A percentile compares a stretch with the other conserved stretches of the same genome.
Evolutionary conservation across 192 early-diverging fungal genomes (phyloP).

Genomic region (Chytriomyces sp.): DNA sequence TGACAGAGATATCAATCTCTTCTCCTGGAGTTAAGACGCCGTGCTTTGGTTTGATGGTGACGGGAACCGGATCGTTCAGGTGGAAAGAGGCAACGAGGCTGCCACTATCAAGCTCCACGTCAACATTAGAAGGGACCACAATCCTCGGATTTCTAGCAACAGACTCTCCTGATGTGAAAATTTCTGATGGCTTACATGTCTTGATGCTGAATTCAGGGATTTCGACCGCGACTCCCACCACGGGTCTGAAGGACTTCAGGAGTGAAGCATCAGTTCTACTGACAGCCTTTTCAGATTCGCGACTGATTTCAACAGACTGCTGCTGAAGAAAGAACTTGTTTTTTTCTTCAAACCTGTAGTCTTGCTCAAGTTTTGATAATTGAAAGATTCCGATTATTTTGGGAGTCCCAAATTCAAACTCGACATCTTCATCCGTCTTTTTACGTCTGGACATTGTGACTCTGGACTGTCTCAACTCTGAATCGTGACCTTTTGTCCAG

Average conservation of each 20-base stretch:
- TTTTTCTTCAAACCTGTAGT: not conserved
- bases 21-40: conserved; percentile 28
- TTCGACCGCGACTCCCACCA: too few species aligned
- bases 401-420: conserved; percentile 29
- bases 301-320: not conserved
- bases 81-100: not conserved
- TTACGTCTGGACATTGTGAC: not conserved
- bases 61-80: conserved; percentile 8
- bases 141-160: conserved; percentile 12
- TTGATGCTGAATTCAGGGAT: conserved; percentile 9
- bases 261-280: conserved; percentile 2
- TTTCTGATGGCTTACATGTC: not conserved
- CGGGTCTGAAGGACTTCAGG: not conserved
- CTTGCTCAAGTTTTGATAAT: not conserved
- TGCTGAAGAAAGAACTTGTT: not conserved
- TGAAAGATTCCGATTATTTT: conserved; percentile 23
- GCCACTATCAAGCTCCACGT: not conserved
- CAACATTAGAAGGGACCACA: conserved; percentile 1
- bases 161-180: not conserved
- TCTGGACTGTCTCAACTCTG: not conserved
- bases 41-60: conserved; percentile 16
- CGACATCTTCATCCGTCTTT: not conserved
- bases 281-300: not conserved
- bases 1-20: not conserved
- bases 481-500: not conserved